Conservation (phyloP, 306 rosid genomes). For the Cucurbita moschata region DNA sequence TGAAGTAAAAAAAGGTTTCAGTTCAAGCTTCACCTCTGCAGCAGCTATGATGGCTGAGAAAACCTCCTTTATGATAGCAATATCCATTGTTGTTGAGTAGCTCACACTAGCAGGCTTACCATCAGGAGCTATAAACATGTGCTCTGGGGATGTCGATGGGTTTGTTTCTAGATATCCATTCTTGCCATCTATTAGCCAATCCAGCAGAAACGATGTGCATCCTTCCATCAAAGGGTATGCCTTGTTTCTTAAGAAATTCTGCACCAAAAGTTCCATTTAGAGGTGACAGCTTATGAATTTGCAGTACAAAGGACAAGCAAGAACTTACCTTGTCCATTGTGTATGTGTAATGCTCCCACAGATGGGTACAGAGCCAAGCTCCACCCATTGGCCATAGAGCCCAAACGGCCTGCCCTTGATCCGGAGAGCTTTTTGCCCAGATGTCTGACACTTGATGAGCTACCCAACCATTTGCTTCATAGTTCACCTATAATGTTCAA, state of each 20-base stretch:
- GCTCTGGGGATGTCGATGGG: constrained; percentile 98
- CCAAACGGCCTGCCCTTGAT: constrained; percentile 84
- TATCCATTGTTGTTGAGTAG: constrained; percentile 96
- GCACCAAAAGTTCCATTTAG: not conserved
- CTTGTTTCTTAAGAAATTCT: constrained; percentile 72
- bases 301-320: not conserved
- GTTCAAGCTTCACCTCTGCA: constrained; percentile 49
- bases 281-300: not conserved
- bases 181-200: constrained; percentile 85
- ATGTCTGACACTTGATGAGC: constrained; percentile 82
- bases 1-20: not conserved
- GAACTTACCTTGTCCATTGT: constrained; percentile 67
- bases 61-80: constrained; percentile 72
- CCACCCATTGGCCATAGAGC: constrained; percentile 98
- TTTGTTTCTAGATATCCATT: constrained; percentile 77
- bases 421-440: constrained; percentile 92
- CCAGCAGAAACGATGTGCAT: constrained; percentile 79
- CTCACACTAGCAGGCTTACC: constrained; percentile 82
- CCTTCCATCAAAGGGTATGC: constrained; percentile 97
- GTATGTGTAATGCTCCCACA: constrained; percentile 88
- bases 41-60: constrained; percentile 59
- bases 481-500: constrained; percentile 57
- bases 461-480: constrained; percentile 86
- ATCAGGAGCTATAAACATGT: constrained; percentile 77
- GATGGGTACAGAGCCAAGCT: constrained; percentile 80